Evolutionary conservation across 2,329 filamentous ascomycete species (phyloP), one percentile per base, ranked within the genome.

Genomic region (Penicillium vulpinum): DNA sequence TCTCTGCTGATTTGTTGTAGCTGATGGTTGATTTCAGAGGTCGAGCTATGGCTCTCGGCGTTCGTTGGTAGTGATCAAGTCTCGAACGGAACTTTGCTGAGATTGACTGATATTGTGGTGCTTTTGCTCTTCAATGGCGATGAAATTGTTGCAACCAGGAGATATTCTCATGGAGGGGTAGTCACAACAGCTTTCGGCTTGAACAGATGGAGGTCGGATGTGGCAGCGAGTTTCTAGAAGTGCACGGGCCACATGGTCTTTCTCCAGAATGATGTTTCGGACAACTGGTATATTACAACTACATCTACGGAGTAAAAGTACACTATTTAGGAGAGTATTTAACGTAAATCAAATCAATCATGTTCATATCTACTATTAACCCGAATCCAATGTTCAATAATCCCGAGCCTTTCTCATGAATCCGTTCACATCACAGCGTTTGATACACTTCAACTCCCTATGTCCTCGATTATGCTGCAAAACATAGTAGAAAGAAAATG

Each of bases 401-500:
- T 62, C 57, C 58, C 56, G 58, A 66, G 52, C 57, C 62, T 54
- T 54, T 54, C 52, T 67, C 64, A 67, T 67, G 60, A 66, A 61
- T 62, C 59, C 62, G 60, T 67, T 63, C 62, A 66, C 59, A 67
- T 67, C 60, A 63, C 63, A 63, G 60, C 63, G 60, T 65, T 64
- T 67, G 63, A 65, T 63, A 66, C 64, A 67, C 64, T 59, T 39
- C 62, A 52, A 61, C 60, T 62, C 22, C 49, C 58, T 61, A 63
- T 62, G 56, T 61, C 58, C 59, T 65, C 59, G 54, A 66, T 67
- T 66, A 66, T 52, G 62, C 54, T 57, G 60, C 46, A 60, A n/a
- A 63, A 65, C 56, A 63, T 64, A 59, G 64, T 52, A 65, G 65
- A 70, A 64, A 64, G 64, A 70, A 66, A 56, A 58, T 62, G 47